Evolutionary conservation across 257 asterid genomes (phyloP), one percentile per base, ranked within the genome.

Genomic region (Salvia rosmarinus): DNA sequence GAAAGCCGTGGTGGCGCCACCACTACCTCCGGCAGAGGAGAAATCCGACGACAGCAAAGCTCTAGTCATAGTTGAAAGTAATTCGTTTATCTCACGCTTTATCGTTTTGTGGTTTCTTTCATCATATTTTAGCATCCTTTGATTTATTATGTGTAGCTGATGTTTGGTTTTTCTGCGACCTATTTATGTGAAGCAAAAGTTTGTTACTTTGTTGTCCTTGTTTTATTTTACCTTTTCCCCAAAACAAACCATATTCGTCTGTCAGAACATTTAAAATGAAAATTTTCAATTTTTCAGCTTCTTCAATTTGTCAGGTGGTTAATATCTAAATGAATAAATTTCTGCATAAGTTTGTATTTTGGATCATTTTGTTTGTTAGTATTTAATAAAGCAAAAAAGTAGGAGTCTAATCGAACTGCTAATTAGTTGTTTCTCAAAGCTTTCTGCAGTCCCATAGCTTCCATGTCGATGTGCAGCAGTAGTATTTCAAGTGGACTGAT

Each of bases 11-110:
- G 34, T 80, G 40, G 84, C 87, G 14, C 63, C 70, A 4, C 84
- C 86, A 20, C 68, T 64, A 9, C 82, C 84, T 64, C 86, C 84
- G 13, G 65, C 78, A 11, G 92, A 78, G 46, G 88, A 87, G 55
- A 84, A 83, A 57, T 68, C 88, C 7, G 96, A 89, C 50, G 97
- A 91, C 5, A 51, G 78, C 80, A 85, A 95, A 80, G 94, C 97
- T 75, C 83, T 95, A n/a, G 94, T 66, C 50, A 21, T 84, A 7
- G 88, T 88, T 35, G 95, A 94, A 78, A 76, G 83, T 83, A 83
- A 71, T 72, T 66, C 43, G n/a, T 44, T 20, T 5, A 37, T 46
- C 52, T 20, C 8, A 11, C 23, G 21, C 6, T 54, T 16, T 32
- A 17, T 12, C 42, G 13, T 55, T 59, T 55, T 7, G 0, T 40